These are phyloP conservation scores for Mycena vulgaris DNA, from an alignment of 768 basidiomycete genomes.

Conservation along the genomic window DNA sequence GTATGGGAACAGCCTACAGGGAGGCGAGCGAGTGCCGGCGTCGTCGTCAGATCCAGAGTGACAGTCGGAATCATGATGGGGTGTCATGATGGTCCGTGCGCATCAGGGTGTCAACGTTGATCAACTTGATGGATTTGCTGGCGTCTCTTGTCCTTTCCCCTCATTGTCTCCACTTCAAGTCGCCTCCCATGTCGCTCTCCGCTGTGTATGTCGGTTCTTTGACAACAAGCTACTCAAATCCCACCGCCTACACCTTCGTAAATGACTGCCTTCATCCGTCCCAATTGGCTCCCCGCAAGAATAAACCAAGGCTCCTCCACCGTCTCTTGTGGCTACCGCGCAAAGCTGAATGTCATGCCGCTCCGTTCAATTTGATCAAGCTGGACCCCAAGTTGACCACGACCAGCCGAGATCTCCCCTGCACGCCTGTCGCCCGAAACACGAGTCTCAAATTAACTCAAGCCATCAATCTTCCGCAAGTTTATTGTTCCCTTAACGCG, in stretches of 20 bases:
- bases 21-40: no score
- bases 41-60: no score
- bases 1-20: no score
- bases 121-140: not conserved
- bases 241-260: slow-evolving; percentile 1
- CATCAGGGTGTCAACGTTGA: not conserved
- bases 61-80: no score
- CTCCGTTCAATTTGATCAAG: no score
- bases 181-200: not conserved
- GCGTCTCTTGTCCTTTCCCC: slow-evolving; percentile 1
- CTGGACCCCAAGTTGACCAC: not conserved
- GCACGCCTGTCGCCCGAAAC: not conserved
- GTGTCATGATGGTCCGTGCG: slow-evolving; percentile 2
- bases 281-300: no score
- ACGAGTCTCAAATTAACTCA: not conserved
- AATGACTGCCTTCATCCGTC: not conserved
- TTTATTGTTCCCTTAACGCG: no score
- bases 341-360: no score
- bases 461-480: not conserved
- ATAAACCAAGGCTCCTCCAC: no score
- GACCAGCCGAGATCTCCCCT: no score
- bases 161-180: not conserved
- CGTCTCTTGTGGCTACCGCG: no score
- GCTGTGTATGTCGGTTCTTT: not conserved
- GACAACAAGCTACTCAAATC: not conserved